Percentiles rank a stretch among this genome's conserved stretches.
These are phyloP conservation scores for Trichoderma asperelloides DNA, from an alignment of 495 filamentous ascomycete genomes.

Conservation along the genomic window DNA sequence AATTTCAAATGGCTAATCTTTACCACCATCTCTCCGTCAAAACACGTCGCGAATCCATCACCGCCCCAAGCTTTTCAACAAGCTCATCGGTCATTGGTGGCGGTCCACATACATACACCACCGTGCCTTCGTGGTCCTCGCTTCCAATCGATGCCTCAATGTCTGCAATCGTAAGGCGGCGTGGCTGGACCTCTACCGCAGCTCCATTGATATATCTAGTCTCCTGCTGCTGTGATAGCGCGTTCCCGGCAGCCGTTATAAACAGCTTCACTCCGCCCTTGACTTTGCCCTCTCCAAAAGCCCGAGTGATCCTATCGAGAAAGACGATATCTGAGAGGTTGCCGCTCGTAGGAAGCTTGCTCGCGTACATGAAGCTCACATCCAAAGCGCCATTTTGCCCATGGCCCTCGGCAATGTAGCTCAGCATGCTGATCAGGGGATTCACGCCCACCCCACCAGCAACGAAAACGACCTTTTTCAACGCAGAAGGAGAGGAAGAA, in stretches of 20 bases:
- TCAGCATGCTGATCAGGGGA: conserved; percentile 44
- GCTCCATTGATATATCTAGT: conserved; percentile 9
- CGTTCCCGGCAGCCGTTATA: conserved; percentile 18
- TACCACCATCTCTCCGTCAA: conserved; percentile 89
- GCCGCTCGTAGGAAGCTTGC: conserved; percentile 23
- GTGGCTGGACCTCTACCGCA: conserved; percentile 6
- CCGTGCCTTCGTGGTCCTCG: conserved; percentile 36
- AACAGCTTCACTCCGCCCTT: conserved; percentile 26
- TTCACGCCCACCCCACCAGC: conserved; percentile 85
- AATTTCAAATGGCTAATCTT: too few relatives aligned
- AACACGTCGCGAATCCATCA: conserved; percentile 48
- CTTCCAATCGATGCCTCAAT: conserved; percentile 38
- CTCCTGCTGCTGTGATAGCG: conserved; percentile 10
- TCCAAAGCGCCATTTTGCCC: conserved; percentile 18
- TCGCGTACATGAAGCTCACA: conserved; percentile 30
- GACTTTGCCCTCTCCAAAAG: conserved; percentile 24
- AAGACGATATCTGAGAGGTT: conserved; percentile 29
- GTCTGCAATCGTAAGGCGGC: conserved; percentile 24
- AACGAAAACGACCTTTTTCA: conserved; percentile 59
- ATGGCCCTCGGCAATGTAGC: conserved; percentile 22
- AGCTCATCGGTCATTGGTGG: conserved; percentile 73
- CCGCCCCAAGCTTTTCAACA: conserved; percentile 44
- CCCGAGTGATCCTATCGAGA: conserved; percentile 28
- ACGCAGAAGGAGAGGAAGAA: conserved; percentile 7
- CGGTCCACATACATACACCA: conserved; percentile 74